These are phyloP conservation scores for Babesia sp. DNA, from an alignment of 169 alveolate genomes.

Conservation along the genomic window DNA sequence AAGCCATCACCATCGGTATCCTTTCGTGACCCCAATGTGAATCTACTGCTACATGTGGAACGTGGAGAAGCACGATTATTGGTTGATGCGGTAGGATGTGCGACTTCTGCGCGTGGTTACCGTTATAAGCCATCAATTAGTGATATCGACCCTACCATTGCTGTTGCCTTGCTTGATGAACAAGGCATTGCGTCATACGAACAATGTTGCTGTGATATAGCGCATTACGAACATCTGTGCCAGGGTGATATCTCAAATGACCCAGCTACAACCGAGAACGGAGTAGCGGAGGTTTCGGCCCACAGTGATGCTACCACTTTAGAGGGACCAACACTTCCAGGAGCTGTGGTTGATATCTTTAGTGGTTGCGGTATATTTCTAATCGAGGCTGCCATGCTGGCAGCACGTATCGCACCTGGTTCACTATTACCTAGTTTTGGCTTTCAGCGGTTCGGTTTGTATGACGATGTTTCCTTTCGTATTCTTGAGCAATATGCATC, in stretches of 20 bases:
- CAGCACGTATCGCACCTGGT: constrained; percentile 57
- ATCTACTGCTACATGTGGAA: constrained; percentile 29
- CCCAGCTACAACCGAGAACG: neutral
- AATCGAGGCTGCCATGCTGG: constrained; percentile 55
- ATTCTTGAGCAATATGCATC: constrained; percentile 13
- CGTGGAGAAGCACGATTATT: constrained; percentile 28
- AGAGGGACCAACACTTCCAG: neutral
- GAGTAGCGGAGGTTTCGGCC: too few relatives aligned
- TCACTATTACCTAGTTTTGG: constrained; percentile 4
- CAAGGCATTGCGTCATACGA: constrained; percentile 27
- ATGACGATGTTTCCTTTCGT: constrained; percentile 17
- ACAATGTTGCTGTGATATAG: neutral
- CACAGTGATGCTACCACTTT: neutral
- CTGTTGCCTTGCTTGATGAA: constrained; percentile 43
- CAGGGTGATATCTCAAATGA: neutral
- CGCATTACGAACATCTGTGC: constrained; percentile 30
- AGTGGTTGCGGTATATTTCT: constrained; percentile 53
- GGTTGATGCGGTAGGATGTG: constrained; percentile 47
- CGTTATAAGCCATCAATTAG: constrained; percentile 45
- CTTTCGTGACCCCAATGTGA: constrained; percentile 35
- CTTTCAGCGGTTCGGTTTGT: constrained; percentile 14
- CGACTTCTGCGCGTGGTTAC: constrained; percentile 31
- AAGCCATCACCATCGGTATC: constrained; percentile 22
- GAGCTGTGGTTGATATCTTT: constrained; percentile 28
- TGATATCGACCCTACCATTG: constrained; percentile 67